Evolutionary conservation across 176 grass and related monocot species (phyloP).

Genomic region (Otatea glauca): DNA sequence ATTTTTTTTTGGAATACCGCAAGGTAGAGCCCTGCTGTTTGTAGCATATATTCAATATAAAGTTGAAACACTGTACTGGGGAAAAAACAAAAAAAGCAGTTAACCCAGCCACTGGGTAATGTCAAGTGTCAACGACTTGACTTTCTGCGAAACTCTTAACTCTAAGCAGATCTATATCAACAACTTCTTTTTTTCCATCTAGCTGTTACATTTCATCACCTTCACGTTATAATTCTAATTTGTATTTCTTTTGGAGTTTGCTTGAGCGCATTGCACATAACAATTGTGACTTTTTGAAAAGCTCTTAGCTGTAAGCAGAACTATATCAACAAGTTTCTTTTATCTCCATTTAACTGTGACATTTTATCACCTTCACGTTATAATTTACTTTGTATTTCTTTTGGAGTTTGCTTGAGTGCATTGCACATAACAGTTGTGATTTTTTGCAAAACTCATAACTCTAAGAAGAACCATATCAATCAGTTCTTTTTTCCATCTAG

Average conservation of each 20-base stretch:
- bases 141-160: not conserved
- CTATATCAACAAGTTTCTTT: not conserved
- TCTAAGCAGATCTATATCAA: not conserved
- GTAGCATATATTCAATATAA: conserved; percentile 19
- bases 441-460: not conserved
- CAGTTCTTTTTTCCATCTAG: not conserved
- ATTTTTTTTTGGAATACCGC: conserved; percentile 14
- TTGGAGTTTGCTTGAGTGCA: not conserved
- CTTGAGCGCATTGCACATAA: not conserved
- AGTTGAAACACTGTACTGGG: not conserved
- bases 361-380: not conserved
- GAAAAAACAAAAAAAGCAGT: not conserved
- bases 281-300: not conserved
- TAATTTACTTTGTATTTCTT: not conserved
- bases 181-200: not conserved
- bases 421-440: not conserved
- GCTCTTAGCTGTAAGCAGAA: not conserved
- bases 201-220: not conserved
- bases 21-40: not conserved
- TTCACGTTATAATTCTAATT: not conserved
- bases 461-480: not conserved
- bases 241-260: conserved; percentile 24
- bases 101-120: not conserved
- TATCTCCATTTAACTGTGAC: not conserved
- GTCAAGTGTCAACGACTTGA: not conserved